A percentile compares a stretch with the other conserved stretches of the same genome.
Evolutionary conservation across 768 basidiomycete genomes (phyloP).

Genomic region (Amanita subjunquillea): DNA sequence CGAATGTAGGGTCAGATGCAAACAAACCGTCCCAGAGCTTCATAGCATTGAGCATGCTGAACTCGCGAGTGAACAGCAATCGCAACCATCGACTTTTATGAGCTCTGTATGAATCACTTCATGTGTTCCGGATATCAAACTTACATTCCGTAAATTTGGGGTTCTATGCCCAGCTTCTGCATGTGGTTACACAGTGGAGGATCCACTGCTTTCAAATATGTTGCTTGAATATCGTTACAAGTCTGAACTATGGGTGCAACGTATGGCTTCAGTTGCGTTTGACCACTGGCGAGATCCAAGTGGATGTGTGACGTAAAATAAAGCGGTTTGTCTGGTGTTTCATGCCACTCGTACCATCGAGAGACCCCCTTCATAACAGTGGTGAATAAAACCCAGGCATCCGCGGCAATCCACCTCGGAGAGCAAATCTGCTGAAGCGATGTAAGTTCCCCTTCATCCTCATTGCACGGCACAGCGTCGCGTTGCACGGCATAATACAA

Average conservation of each 20-base stretch:
- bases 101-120: neutral
- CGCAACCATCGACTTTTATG: conserved; percentile 79
- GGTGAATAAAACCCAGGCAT: conserved; percentile 79
- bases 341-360: conserved; percentile 72
- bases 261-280: conserved; percentile 49
- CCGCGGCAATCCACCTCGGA: conserved; percentile 64
- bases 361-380: conserved; percentile 70
- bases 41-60: conserved; percentile 72
- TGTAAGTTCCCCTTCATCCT: conserved; percentile 26
- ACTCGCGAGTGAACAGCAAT: conserved; percentile 88
- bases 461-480: conserved; percentile 29
- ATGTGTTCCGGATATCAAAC: conserved; percentile 17
- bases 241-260: conserved; percentile 78
- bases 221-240: conserved; percentile 72
- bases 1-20: conserved; percentile 72
- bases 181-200: conserved; percentile 68
- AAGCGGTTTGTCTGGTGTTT: conserved; percentile 22
- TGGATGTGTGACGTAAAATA: conserved; percentile 34
- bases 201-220: conserved; percentile 66
- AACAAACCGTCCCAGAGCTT: conserved; percentile 94
- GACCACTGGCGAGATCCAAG: conserved; percentile 34
- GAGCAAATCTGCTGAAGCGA: conserved; percentile 54
- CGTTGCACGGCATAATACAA: conserved; percentile 75
- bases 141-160: conserved; percentile 94
- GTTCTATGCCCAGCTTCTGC: conserved; percentile 79